Evolutionary conservation across 371 early-diverging fungal species (phyloP), one percentile per base, ranked within the genome.

Genomic region (Mucor racemosus): DNA sequence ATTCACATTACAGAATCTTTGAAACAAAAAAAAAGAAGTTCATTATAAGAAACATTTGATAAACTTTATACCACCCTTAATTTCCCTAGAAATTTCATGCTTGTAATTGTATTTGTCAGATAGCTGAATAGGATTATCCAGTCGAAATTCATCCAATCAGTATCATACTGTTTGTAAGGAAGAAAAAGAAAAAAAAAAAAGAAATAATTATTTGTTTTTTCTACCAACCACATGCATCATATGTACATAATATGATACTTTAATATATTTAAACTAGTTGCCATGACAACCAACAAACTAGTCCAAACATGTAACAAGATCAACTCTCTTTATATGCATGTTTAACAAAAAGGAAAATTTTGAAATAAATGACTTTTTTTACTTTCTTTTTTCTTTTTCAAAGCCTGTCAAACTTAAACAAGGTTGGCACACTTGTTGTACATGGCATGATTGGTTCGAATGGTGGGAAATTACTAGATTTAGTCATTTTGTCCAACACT

Each of bases 361-460:
- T 26, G 19, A 46, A 15, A 46, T 46, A n/a, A 34, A 31, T 33
- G 35, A 35, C 36, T 56, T 56, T 56, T 54, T 38, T 57, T 35
- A 38, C 38, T 57, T 38, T 11, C 21, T 36, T 57, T 56, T 56
- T 17, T 15, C 10, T 57, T 38, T 38, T 38, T 19, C 21, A 57
- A 41, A 56, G 58, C 57, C 48, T 64, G 64, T 64, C 64, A 55
- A 64, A 64, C 60, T 42, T 26, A 44, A 41, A 60, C 60, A 60
- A 60, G 42, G 60, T 60, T 60, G 42, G 46, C 46, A 60, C 33
- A 8, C n/a, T 11, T 42, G 60, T 60, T 14, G 33, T 58, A 56
- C 58, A 68, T 8, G 2, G 10, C 39, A 38, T 69, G 69, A 69
- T 69, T 69, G 69, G 69, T 69, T 65, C 65, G 34, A 44, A 61